Evolutionary conservation across 75 land plant species (phyloP), one percentile per base, ranked within the genome.

Genomic region (Pinus tabuliformis): DNA sequence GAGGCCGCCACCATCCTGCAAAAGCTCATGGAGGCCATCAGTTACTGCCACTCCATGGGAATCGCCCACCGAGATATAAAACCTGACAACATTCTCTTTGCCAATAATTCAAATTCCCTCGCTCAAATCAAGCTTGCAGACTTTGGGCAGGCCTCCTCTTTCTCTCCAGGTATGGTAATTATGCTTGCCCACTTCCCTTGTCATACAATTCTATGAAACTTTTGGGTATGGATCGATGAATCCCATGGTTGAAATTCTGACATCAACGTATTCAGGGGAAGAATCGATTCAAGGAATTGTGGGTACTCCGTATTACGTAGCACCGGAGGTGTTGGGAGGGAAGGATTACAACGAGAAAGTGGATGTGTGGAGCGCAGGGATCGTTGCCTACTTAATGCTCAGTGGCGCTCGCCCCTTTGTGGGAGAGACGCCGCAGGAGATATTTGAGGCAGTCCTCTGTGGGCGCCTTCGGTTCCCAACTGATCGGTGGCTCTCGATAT

Each of bases 301-400:
- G 30, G 93, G 93, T 45, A 89, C 91, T 73, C 90, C 93, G 72
- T 88, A 86, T 77, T 91, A 33, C 33, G 33, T 33, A 33, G 33
- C 33, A 33, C 33, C 33, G 33, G 33, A 33, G 33, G 33, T 33
- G 0, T 33, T 33, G 63, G 57, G 42, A 59, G 87, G 91, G 64
- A 76, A 75, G 59, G 89, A 83, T 20, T 91, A 91, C 78, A 78
- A 59, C 28, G 89, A 86, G 83, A 87, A 91, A 80, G 87, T 87
- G 39, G 93, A 91, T 70, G 87, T 91, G 39, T 91, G 93, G 93
- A 91, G 93, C 78, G 89, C 86, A 54, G 93, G 93, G 18, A 91
- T 91, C 52, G 70, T 91, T 52, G 52, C 89, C 76, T 89, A 89
- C 71, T 28, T 85, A 4, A 86, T 91, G 86, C 82, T 91, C 56